Conservation (phyloP, 2,329 filamentous ascomycete species). For the Calonectria crousiana region DNA sequence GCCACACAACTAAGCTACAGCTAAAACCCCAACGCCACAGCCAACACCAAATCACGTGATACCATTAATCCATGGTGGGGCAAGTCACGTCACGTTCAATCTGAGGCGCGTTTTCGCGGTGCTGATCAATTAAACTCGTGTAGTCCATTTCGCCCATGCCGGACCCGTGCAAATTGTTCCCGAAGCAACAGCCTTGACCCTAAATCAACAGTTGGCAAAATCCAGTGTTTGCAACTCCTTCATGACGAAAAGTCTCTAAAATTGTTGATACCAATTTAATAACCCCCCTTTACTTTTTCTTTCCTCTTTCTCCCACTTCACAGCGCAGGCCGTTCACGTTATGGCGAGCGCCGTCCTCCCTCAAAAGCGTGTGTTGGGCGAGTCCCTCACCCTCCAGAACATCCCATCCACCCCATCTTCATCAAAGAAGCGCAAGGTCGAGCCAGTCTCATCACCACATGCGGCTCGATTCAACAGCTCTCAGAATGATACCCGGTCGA, state of each 20-base stretch:
- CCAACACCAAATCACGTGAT: conserved; percentile 48
- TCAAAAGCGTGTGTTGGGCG: conserved; percentile 80
- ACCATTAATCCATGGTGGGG: conserved; percentile 44
- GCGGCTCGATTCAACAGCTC: conserved; percentile 71
- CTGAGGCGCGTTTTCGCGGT: conserved; percentile 49
- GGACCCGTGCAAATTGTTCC: conserved; percentile 26
- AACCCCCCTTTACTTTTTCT: neutral
- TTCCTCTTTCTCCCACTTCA: conserved; percentile 8
- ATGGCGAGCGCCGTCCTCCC: conserved; percentile 68
- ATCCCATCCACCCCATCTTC: conserved; percentile 67
- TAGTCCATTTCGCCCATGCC: conserved; percentile 35
- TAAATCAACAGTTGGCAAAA: conserved; percentile 20
- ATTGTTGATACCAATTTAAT: conserved; percentile 3
- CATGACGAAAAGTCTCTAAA: conserved; percentile 29
- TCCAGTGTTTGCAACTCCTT: conserved; percentile 24
- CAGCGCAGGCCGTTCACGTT: conserved; percentile 34
- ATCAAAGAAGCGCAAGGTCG: conserved; percentile 87
- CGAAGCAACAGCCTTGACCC: conserved; percentile 23
- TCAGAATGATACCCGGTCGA: conserved; percentile 71
- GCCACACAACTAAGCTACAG: conserved; percentile 12
- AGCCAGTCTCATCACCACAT: conserved; percentile 68
- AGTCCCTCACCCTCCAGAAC: conserved; percentile 75
- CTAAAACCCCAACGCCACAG: too few relatives aligned
- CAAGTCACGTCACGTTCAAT: conserved; percentile 52
- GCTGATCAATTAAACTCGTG: conserved; percentile 46